Conservation (phyloP, 2,329 filamentous ascomycete species). For the Ceratocystis papillata region DNA sequence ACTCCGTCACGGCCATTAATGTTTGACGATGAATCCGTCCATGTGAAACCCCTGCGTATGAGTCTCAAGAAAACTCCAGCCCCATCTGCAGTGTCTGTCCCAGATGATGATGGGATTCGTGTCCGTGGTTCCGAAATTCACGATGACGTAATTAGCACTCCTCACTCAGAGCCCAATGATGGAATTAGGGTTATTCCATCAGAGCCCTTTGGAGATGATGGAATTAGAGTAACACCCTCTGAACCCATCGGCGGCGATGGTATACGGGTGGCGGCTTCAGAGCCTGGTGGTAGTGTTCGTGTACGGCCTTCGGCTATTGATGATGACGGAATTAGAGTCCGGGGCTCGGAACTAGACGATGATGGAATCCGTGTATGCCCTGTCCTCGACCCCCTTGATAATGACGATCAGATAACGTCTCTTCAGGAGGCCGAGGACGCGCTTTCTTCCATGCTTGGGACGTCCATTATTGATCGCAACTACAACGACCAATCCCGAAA, state of each 20-base stretch:
- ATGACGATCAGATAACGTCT: conserved; percentile 11
- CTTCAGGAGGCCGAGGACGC: conserved; percentile 27
- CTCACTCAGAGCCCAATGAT: conserved; percentile 29
- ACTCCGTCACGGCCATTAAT: background rate
- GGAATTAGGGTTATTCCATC: conserved; percentile 38
- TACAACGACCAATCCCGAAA: conserved; percentile 27
- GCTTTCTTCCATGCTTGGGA: conserved; percentile 23
- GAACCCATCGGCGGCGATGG: conserved; percentile 28
- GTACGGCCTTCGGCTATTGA: conserved; percentile 28
- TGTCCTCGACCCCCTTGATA: background rate
- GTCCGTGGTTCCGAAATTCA: conserved; percentile 21
- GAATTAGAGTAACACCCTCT: conserved; percentile 25
- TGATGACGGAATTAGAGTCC: conserved; percentile 21
- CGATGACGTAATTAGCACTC: conserved; percentile 15
- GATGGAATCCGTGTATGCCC: conserved; percentile 29
- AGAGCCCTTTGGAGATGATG: conserved; percentile 25
- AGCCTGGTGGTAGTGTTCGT: conserved; percentile 34
- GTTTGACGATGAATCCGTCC: conserved; percentile 19
- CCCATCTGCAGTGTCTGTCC: conserved; percentile 27
- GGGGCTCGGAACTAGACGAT: conserved; percentile 25
- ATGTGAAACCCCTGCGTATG: conserved; percentile 20
- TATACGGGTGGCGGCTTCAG: conserved; percentile 26
- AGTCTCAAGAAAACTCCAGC: conserved; percentile 13
- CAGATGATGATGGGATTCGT: conserved; percentile 30
- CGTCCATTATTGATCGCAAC: conserved; percentile 35